Evolutionary conservation across 23 red algal species (phyloP).

Genomic region (Gracilariopsis chorda): DNA sequence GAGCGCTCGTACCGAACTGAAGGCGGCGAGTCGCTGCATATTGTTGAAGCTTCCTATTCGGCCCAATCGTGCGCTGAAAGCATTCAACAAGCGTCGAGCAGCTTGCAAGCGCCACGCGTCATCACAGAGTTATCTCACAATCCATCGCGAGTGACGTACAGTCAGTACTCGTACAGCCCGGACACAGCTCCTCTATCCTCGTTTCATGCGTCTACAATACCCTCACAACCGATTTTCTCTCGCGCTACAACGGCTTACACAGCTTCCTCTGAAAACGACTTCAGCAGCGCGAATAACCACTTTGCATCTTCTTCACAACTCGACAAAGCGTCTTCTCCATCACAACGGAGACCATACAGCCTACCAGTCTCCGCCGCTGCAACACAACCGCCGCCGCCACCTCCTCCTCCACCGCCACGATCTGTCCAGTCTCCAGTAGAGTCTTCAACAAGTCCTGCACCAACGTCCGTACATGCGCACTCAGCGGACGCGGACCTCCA

Average conservation of each 20-base stretch:
- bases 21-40: slow-evolving; percentile 11
- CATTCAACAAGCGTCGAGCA: too few species aligned
- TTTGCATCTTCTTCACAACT: neutral
- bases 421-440: too few species aligned
- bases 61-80: too few species aligned
- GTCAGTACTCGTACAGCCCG: neutral
- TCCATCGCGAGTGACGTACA: neutral
- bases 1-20: neutral
- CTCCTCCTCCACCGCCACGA: too few species aligned
- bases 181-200: neutral
- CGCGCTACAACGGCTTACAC: neutral
- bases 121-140: too few species aligned
- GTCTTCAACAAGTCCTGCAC: too few species aligned
- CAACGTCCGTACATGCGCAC: too few species aligned
- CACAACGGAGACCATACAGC: neutral
- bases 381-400: too few species aligned
- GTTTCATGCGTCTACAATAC: neutral
- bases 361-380: too few species aligned
- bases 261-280: neutral
- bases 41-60: neutral
- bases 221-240: neutral
- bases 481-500: too few species aligned
- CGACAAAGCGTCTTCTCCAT: too few species aligned
- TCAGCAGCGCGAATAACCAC: neutral
- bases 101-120: too few species aligned